Percentiles rank a stretch among this genome's conserved stretches.
phyloP scores from a whole-genome alignment of 345 rosid species.

The Syzygium aromaticum region DNA sequence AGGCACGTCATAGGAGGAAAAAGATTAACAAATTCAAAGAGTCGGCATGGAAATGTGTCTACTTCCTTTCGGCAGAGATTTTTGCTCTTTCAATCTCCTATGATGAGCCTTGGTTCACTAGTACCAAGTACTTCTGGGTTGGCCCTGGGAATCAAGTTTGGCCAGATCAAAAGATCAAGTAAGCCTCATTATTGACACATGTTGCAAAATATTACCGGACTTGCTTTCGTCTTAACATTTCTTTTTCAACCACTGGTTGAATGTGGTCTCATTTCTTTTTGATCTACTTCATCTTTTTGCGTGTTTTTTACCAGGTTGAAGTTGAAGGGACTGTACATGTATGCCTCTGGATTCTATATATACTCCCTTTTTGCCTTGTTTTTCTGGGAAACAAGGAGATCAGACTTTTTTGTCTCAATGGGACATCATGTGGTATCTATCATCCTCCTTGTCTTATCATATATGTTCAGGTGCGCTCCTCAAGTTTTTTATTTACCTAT shows the following conservation, averaged over 20 bases:
- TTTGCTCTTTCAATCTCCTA: slow-evolving; percentile 48
- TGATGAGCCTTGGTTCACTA: slow-evolving; percentile 81
- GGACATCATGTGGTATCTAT: slow-evolving; percentile 56
- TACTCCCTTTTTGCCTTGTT: slow-evolving; percentile 72
- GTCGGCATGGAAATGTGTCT: slow-evolving; percentile 88
- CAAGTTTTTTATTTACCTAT: neutral
- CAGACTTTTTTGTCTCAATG: slow-evolving; percentile 67
- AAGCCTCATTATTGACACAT: slow-evolving; percentile 10
- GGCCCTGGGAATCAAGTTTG: slow-evolving; percentile 78
- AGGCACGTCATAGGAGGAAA: slow-evolving; percentile 29
- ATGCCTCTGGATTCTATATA: slow-evolving; percentile 69
- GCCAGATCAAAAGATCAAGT: slow-evolving; percentile 89
- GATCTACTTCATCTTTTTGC: neutral
- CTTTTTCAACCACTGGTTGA: neutral
- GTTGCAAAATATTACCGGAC: neutral
- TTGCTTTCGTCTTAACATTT: neutral
- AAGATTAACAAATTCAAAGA: slow-evolving; percentile 74
- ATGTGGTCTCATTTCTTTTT: neutral
- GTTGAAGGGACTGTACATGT: slow-evolving; percentile 64
- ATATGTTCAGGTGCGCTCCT: slow-evolving; percentile 44
- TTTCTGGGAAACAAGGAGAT: slow-evolving; percentile 84
- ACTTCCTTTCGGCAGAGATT: slow-evolving; percentile 69
- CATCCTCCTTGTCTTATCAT: slow-evolving; percentile 52
- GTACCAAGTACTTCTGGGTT: slow-evolving; percentile 65
- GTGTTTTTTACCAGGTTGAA: slow-evolving; percentile 35